Conservation (phyloP, 805 yeast species). For the Grigorovia yakushimaensis region DNA sequence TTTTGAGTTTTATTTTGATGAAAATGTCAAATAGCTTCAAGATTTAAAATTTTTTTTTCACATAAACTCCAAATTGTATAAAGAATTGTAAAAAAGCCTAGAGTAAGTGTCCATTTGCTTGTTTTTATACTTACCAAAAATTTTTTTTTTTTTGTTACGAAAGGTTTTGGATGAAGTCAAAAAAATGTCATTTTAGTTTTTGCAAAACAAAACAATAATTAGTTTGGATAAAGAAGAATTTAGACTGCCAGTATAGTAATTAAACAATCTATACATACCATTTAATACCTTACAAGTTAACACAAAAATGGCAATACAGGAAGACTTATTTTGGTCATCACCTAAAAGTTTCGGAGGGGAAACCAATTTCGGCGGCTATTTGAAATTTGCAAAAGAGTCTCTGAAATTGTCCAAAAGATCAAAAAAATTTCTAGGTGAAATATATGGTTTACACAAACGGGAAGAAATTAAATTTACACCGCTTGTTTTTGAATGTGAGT, state of each 20-base stretch:
- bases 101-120: too few relatives aligned
- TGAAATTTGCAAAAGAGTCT: constrained; percentile 6
- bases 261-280: background rate
- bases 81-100: too few relatives aligned
- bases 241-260: too few relatives aligned
- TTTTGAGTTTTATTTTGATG: too few relatives aligned
- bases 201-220: background rate
- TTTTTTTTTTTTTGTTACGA: too few relatives aligned
- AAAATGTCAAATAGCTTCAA: too few relatives aligned
- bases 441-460: background rate
- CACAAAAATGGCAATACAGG: background rate
- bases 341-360: background rate
- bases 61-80: too few relatives aligned
- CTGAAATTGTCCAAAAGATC: constrained; percentile 5
- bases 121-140: too few relatives aligned
- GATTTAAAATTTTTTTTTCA: too few relatives aligned
- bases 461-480: background rate
- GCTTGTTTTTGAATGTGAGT: background rate
- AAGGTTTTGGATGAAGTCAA: too few relatives aligned
- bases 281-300: background rate
- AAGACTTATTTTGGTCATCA: background rate
- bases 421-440: constrained; percentile 5
- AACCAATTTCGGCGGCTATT: constrained; percentile 10
- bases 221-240: background rate
- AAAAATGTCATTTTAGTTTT: too few relatives aligned